Evolutionary conservation across 2,329 filamentous ascomycete species (phyloP).

Genomic region (Xylariaceae sp.): DNA sequence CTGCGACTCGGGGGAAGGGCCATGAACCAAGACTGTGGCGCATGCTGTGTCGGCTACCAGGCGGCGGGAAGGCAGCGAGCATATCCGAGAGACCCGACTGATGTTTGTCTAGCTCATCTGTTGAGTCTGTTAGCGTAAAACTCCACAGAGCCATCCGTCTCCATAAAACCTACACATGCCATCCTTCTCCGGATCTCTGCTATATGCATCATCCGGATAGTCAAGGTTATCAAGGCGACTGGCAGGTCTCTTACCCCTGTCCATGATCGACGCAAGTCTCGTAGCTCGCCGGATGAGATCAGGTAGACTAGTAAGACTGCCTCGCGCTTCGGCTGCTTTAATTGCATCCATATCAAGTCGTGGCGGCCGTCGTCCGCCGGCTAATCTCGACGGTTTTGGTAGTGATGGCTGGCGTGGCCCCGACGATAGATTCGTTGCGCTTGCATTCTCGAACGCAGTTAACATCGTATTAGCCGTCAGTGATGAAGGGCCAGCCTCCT

Average conservation of each 20-base stretch:
- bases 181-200: slow-evolving; percentile 37
- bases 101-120: slow-evolving; percentile 39
- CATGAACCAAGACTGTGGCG: slow-evolving; percentile 46
- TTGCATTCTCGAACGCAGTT: slow-evolving; percentile 46
- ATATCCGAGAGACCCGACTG: slow-evolving; percentile 57
- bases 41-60: slow-evolving; percentile 41
- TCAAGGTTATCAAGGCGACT: slow-evolving; percentile 54
- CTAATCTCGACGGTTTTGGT: slow-evolving; percentile 41
- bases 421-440: slow-evolving; percentile 38
- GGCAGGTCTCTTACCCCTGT: slow-evolving; percentile 65
- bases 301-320: slow-evolving; percentile 84
- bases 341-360: slow-evolving; percentile 78
- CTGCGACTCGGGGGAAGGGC: slow-evolving; percentile 38
- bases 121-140: slow-evolving; percentile 20
- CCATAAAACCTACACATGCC: slow-evolving; percentile 34
- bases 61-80: slow-evolving; percentile 60
- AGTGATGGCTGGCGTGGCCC: slow-evolving; percentile 27
- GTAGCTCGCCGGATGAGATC: slow-evolving; percentile 89
- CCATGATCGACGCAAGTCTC: slow-evolving; percentile 77
- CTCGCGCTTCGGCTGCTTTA: slow-evolving; percentile 72
- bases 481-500: slow-evolving; percentile 25
- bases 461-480: slow-evolving; percentile 45
- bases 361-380: slow-evolving; percentile 60
- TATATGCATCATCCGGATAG: slow-evolving; percentile 43
- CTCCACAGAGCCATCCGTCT: background rate